Evolutionary conservation across 1,284 basidiomycete genomes (phyloP).

Genomic region (Apiotrichum laibachii): DNA sequence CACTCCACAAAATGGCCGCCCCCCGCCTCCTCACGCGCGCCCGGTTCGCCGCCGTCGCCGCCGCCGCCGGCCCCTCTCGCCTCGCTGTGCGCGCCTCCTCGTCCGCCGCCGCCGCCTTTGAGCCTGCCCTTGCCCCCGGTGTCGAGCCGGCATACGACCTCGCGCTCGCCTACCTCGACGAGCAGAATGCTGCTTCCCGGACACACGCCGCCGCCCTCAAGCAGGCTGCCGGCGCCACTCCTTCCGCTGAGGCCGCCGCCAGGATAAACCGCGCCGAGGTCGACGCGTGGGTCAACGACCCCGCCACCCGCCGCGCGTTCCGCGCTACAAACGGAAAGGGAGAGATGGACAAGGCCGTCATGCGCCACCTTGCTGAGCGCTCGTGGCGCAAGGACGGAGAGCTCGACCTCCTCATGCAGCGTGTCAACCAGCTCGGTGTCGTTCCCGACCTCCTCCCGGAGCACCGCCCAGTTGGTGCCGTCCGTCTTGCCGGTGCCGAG

Average conservation of each 20-base stretch:
- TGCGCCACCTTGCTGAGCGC: constrained; percentile 77
- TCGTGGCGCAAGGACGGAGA: constrained; percentile 79
- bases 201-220: not conserved
- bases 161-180: constrained; percentile 39
- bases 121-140: constrained; percentile 42
- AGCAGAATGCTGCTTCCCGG: constrained; percentile 10
- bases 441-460: constrained; percentile 79
- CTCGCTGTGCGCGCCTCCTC: constrained; percentile 20
- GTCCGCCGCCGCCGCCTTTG: constrained; percentile 29
- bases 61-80: constrained; percentile 21
- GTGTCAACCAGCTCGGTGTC: constrained; percentile 82
- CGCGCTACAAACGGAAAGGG: constrained; percentile 37
- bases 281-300: constrained; percentile 45
- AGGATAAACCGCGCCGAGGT: constrained; percentile 38
- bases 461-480: constrained; percentile 60
- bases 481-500: constrained; percentile 46
- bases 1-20: constrained; percentile 19
- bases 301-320: constrained; percentile 38
- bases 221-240: constrained; percentile 1
- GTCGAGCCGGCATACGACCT: constrained; percentile 46
- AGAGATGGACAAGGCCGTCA: constrained; percentile 59
- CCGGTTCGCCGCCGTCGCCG: constrained; percentile 7
- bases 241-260: constrained; percentile 13
- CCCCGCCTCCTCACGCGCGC: constrained; percentile 21
- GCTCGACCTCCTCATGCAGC: constrained; percentile 86